phyloP scores from a whole-genome alignment of 2,329 filamentous ascomycete species.

The Penicillium sp. region DNA sequence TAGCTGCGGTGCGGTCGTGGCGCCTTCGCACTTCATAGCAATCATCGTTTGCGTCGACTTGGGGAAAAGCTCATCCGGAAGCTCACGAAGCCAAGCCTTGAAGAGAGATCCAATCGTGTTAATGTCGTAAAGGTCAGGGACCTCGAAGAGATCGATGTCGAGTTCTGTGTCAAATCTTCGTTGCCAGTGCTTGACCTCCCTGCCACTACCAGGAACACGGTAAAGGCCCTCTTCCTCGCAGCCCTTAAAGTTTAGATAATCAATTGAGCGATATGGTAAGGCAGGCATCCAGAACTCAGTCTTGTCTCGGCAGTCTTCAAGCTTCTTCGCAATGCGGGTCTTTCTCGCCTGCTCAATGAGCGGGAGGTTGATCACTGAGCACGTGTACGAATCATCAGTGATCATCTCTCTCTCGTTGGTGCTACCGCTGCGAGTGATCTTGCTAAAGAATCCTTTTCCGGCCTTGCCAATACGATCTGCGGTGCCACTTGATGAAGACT shows the following conservation, averaged over 20 bases:
- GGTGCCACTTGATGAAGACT: conserved; percentile 62
- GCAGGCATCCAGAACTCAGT: conserved; percentile 99
- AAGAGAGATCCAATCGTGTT: conserved; percentile 95
- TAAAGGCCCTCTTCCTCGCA: conserved; percentile 91
- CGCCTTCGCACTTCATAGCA: conserved; percentile 66
- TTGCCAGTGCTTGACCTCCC: conserved; percentile 89
- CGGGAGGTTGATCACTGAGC: conserved; percentile 76
- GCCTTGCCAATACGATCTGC: conserved; percentile 63
- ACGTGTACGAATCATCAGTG: conserved; percentile 73
- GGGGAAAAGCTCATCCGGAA: conserved; percentile 90
- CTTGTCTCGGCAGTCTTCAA: conserved; percentile 84
- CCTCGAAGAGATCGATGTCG: conserved; percentile 83
- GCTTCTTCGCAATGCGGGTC: conserved; percentile 79
- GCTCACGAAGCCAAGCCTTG: conserved; percentile 86
- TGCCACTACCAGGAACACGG: conserved; percentile 79
- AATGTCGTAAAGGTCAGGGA: conserved; percentile 83
- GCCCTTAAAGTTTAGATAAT: conserved; percentile 90
- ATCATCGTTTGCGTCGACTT: conserved; percentile 73
- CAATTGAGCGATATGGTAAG: conserved; percentile 88
- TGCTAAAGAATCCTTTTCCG: conserved; percentile 73
- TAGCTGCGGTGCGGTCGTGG: conserved; percentile 71
- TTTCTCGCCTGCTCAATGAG: conserved; percentile 81
- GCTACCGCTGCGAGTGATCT: conserved; percentile 61
- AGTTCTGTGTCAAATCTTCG: conserved; percentile 78
- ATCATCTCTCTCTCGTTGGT: conserved; percentile 58